phyloP scores from a whole-genome alignment of 1,139 yeast species.

The Hyphopichia wangnamkhiaoensis region DNA sequence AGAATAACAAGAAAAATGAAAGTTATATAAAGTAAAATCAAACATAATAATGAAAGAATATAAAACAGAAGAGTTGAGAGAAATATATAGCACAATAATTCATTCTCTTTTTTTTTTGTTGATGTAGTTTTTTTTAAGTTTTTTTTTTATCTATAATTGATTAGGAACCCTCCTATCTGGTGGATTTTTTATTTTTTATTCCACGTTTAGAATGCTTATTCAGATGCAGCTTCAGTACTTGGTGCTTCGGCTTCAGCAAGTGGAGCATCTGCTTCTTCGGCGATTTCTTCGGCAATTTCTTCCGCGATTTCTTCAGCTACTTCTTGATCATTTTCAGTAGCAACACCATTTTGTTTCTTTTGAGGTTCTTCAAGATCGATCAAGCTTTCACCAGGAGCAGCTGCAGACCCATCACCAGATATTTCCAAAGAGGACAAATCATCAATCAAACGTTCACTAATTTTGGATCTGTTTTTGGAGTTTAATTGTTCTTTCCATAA shows the following conservation, averaged over 20 bases:
- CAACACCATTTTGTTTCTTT: conserved; percentile 8
- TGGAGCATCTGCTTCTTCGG: conserved; percentile 14
- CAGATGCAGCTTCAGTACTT: not conserved
- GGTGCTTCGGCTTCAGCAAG: conserved; percentile 15
- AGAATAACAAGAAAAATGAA: not conserved
- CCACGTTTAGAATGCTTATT: too few relatives aligned
- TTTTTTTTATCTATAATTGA: too few relatives aligned
- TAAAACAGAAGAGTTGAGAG: not conserved
- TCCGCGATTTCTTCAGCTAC: conserved; percentile 15
- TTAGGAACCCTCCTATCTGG: too few relatives aligned
- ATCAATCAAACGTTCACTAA: conserved; percentile 60
- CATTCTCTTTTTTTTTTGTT: too few relatives aligned
- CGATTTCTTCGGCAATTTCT: conserved; percentile 12
- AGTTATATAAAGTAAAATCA: too few relatives aligned
- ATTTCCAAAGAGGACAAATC: conserved; percentile 31
- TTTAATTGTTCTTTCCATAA: conserved; percentile 67
- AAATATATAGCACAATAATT: not conserved
- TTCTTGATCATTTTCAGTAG: conserved; percentile 4
- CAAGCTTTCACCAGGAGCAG: conserved; percentile 22
- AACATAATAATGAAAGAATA: not conserved
- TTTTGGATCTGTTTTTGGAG: conserved; percentile 51
- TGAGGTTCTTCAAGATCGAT: conserved; percentile 31
- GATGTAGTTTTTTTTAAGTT: too few relatives aligned
- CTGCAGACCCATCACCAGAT: conserved; percentile 11
- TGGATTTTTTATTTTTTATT: too few relatives aligned